Evolutionary conservation across 2,329 filamentous ascomycete species (phyloP).

Genomic region (Penicillium sp.): DNA sequence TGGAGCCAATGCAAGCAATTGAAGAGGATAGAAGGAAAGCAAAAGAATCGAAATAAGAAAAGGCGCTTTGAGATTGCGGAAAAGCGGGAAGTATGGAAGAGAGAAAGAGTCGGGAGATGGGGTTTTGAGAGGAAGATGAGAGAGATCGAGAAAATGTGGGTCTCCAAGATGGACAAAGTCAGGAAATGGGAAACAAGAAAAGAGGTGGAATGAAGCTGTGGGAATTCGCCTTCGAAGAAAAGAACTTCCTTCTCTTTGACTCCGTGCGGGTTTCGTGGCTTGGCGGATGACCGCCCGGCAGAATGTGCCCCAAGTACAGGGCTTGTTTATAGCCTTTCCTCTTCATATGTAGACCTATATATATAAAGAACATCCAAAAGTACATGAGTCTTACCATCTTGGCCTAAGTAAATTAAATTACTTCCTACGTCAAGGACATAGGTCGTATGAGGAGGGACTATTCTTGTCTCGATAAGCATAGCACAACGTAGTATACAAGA

Average conservation of each 20-base stretch:
- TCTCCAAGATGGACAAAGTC: slow-evolving; percentile 6
- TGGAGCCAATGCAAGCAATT: slow-evolving; percentile 20
- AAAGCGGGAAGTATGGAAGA: slow-evolving; percentile 18
- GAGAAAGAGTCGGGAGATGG: slow-evolving; percentile 20
- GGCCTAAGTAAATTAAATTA: no score
- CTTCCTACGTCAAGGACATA: no score
- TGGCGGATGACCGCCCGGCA: slow-evolving; percentile 21
- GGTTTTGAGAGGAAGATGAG: slow-evolving; percentile 12
- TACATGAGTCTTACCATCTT: no score
- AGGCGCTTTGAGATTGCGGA: slow-evolving; percentile 12
- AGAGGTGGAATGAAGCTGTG: slow-evolving; percentile 17
- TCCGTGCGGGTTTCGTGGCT: slow-evolving; percentile 22
- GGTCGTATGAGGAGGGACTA: no score
- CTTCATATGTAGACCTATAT: no score
- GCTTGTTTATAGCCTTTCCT: no score
- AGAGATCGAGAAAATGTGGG: slow-evolving; percentile 14
- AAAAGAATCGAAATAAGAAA: slow-evolving; percentile 6
- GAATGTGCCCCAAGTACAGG: slow-evolving; percentile 4
- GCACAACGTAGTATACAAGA: not conserved
- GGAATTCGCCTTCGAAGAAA: slow-evolving; percentile 24
- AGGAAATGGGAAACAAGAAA: slow-evolving; percentile 9
- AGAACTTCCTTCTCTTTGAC: slow-evolving; percentile 20
- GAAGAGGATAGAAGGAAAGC: slow-evolving; percentile 9
- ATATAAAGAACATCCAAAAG: no score
- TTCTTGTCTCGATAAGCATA: no score